Base-by-base conservation (phyloP, 2,329 filamentous ascomycete genomes). In the Didymellaceae sp. region DNA sequence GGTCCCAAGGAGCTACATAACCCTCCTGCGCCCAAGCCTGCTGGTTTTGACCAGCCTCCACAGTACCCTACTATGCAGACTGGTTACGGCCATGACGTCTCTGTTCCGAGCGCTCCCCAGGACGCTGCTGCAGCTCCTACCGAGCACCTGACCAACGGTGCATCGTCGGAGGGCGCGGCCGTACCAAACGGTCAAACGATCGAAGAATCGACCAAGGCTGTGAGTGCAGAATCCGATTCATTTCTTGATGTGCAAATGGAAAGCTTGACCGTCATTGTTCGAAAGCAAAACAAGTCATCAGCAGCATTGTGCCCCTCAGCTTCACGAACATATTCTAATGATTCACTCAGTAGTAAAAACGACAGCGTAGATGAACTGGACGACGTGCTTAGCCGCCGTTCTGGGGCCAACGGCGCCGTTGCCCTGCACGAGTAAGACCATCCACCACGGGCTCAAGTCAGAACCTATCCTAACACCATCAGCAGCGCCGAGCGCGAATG, bases 1-100 rank as follows among this genome's bases (percentile, higher is more conserved):
- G 91, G 91, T 7, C 83, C 85, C n/a, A 70, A 76, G 28, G 73
- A 75, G 50, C 59, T 77, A 9, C 74, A 72, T 37, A 69, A 68
- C 13, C 77, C 74, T 31, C 73, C 74, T 34, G 61, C 71, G 5
- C 70, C 77, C 6, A 70, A 73, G 14, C 65, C 73, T 28, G 61
- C 62, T 30, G 63, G 65, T 21, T 74, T 75, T 50, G 69, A 74
- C 38, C 65, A 55, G 26, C 57, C 55, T 31, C 60, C 67, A 31
- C 63, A 66, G 39, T 73, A 67, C 57, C 58, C 67, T 9, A 54
- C 59, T 3, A 63, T 66, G 55, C 57, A 63, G 13, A 58, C 57
- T 8, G 58, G 53, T 6, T 61, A 63, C 21, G 58, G 54, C n/a
- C 58, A 51, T 22, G 66, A 68, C n/a, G 60, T 54, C 10, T 63